Evolutionary conservation across 768 basidiomycete genomes (phyloP).

Genomic region (Leccinum rimulosum): DNA sequence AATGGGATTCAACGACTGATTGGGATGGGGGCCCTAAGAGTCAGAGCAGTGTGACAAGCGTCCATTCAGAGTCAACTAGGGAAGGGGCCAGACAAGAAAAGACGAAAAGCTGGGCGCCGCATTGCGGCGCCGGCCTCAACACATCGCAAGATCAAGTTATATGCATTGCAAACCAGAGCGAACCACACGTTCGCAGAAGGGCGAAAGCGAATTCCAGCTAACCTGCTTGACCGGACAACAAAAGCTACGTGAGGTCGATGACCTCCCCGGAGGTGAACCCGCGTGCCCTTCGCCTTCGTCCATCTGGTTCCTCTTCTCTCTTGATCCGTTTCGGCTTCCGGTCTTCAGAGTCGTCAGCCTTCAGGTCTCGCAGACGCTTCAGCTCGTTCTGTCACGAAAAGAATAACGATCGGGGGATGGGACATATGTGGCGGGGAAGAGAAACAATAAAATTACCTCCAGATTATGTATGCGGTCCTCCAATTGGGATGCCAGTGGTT

Average conservation of each 20-base stretch:
- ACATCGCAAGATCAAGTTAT: background rate
- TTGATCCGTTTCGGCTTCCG: constrained; percentile 19
- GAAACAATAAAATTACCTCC: constrained; percentile 2
- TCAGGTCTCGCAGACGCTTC: constrained; percentile 12
- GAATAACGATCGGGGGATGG: background rate
- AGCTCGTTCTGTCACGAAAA: constrained; percentile 8
- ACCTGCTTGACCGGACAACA: background rate
- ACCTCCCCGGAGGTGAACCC: constrained; percentile 5
- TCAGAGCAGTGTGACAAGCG: too few relatives aligned
- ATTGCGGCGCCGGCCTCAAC: background rate
- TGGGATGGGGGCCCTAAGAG: too few relatives aligned
- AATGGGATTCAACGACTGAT: too few relatives aligned
- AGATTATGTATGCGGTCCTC: constrained; percentile 3
- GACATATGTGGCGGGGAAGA: background rate
- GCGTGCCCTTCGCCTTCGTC: background rate
- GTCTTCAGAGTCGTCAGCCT: background rate
- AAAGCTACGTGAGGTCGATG: constrained; percentile 19
- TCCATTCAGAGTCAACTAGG: too few relatives aligned
- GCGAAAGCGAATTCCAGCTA: background rate
- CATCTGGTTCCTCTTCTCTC: constrained; percentile 5
- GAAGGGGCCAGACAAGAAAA: too few relatives aligned
- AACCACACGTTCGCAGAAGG: background rate
- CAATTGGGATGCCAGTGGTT: background rate
- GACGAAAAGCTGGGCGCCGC: too few relatives aligned
- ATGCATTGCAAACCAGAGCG: background rate